phyloP scores from a whole-genome alignment of 2,329 filamentous ascomycete species.

The Pseudopyrenochaeta lycopersici region DNA sequence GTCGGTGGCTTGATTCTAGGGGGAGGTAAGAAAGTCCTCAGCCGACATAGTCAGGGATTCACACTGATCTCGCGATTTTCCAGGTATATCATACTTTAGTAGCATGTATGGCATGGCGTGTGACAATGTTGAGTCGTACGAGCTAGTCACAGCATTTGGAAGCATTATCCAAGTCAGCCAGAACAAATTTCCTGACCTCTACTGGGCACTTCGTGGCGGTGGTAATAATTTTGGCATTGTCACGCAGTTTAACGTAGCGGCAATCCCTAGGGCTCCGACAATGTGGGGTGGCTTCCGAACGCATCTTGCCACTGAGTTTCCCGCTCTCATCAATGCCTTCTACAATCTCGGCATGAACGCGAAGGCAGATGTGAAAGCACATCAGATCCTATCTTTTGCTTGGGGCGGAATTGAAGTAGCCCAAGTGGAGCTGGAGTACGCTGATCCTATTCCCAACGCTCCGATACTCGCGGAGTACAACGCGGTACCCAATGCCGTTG shows the following conservation, averaged over 20 bases:
- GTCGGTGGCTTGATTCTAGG: conserved; percentile 34
- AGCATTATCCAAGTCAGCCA: conserved; percentile 23
- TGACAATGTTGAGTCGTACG: conserved; percentile 46
- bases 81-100: conserved; percentile 38
- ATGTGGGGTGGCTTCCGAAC: conserved; percentile 39
- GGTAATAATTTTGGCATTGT: conserved; percentile 49
- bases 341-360: conserved; percentile 34
- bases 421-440: conserved; percentile 32
- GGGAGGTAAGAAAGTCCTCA: conserved; percentile 19
- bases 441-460: conserved; percentile 32
- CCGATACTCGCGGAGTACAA: conserved; percentile 38
- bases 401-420: conserved; percentile 22
- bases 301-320: conserved; percentile 20
- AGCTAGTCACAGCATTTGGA: conserved; percentile 38
- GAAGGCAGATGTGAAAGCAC: conserved; percentile 30
- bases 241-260: conserved; percentile 35
- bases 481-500: conserved; percentile 21
- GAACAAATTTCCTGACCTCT: conserved; percentile 50
- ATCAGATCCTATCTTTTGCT: conserved; percentile 39
- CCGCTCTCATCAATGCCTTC: conserved; percentile 33
- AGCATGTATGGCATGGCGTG: conserved; percentile 33
- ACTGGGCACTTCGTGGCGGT: conserved; percentile 48
- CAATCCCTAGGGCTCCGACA: conserved; percentile 25
- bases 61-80: background rate
- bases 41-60: background rate